These are phyloP conservation scores for Panaeolus cyanescens DNA, from an alignment of 768 basidiomycete species.

Conservation along the genomic window DNA sequence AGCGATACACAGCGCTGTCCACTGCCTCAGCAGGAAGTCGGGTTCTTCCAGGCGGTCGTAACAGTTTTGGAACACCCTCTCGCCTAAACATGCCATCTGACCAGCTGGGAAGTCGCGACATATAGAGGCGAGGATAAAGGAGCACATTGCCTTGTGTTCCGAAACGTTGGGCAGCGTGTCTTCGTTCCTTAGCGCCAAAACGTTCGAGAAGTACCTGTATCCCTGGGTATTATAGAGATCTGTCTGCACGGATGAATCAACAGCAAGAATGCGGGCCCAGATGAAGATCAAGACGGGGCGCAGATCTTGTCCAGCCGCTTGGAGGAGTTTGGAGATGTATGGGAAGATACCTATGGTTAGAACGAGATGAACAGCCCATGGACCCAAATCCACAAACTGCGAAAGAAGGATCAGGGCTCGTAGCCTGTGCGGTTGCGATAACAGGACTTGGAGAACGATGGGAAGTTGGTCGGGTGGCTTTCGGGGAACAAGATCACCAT, in stretches of 20 bases:
- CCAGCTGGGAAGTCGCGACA: conserved; percentile 88
- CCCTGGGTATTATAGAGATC: conserved; percentile 85
- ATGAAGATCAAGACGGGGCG: conserved; percentile 98
- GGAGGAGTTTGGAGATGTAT: conserved; percentile 94
- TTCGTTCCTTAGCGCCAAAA: conserved; percentile 71
- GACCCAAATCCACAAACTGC: conserved; percentile 96
- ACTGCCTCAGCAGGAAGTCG: conserved; percentile 92
- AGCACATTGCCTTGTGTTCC: conserved; percentile 98
- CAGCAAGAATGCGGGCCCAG: conserved; percentile 96
- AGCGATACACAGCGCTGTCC: conserved; percentile 91
- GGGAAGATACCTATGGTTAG: conserved; percentile 98
- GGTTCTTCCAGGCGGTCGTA: conserved; percentile 82
- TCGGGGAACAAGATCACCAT: conserved; percentile 70
- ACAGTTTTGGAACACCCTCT: conserved; percentile 85
- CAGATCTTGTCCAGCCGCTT: conserved; percentile 93
- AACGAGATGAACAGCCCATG: conserved; percentile 97
- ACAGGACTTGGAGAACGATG: conserved; percentile 94
- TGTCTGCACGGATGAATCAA: conserved; percentile 90
- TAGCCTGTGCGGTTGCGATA: conserved; percentile 94
- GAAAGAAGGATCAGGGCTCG: conserved; percentile 94
- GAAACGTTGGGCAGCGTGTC: conserved; percentile 85
- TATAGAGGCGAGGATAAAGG: conserved; percentile 90
- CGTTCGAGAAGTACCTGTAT: conserved; percentile 84
- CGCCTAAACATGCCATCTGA: conserved; percentile 82
- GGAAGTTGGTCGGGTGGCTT: conserved; percentile 97